Evolutionary conservation across 75 land plant species (phyloP).

Genomic region (Sequoia sempervirens): DNA sequence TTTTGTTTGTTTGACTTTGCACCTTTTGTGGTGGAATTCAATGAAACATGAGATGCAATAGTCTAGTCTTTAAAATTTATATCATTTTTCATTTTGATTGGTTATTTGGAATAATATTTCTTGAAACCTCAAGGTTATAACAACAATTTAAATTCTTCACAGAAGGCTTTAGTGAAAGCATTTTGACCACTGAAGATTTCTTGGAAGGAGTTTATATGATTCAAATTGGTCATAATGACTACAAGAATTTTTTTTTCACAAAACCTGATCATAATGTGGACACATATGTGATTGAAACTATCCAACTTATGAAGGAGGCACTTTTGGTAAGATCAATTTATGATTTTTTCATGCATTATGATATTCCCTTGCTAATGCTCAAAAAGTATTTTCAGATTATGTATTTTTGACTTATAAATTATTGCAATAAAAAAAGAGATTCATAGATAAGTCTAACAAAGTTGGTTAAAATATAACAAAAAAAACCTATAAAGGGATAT

Average conservation of each 20-base stretch:
- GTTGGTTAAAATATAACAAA: no score
- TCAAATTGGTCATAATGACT: constrained; percentile 23
- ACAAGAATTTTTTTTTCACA: neutral
- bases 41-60: neutral
- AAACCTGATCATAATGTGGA: neutral
- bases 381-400: no score
- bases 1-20: neutral
- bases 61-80: neutral
- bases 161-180: neutral
- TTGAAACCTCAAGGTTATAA: neutral
- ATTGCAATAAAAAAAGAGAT: no score
- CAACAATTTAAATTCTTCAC: neutral
- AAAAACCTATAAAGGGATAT: no score
- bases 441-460: no score
- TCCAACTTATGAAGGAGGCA: neutral
- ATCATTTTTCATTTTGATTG: neutral
- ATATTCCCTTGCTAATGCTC: no score
- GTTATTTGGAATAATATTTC: neutral
- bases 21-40: neutral
- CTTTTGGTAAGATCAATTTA: neutral
- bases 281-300: neutral
- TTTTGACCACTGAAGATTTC: neutral
- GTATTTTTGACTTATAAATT: no score
- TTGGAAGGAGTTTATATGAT: constrained; percentile 16
- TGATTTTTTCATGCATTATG: neutral